Evolutionary conservation across 345 rosid genomes (phyloP).

Genomic region (Populus deltoides): DNA sequence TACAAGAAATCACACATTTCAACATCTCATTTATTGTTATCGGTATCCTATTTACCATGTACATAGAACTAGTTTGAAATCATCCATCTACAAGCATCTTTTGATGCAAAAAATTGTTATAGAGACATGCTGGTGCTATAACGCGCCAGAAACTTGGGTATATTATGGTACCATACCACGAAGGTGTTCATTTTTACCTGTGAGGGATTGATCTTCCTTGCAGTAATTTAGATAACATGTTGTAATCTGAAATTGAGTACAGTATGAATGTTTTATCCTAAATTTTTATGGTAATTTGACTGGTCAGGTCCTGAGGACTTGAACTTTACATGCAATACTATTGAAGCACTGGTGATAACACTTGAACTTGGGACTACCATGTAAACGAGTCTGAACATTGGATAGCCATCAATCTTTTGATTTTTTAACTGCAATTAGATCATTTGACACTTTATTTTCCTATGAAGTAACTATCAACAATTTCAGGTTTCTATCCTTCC

Average conservation of each 20-base stretch:
- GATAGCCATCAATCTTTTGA: neutral
- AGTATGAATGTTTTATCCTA: neutral
- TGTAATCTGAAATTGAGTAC: neutral
- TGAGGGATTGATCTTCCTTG: neutral
- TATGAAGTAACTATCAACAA: neutral
- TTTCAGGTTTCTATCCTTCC: constrained; percentile 97
- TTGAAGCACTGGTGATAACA: neutral
- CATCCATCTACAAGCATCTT: neutral
- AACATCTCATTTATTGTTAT: neutral
- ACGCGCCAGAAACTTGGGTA: neutral
- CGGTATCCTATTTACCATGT: neutral
- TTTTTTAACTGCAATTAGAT: neutral
- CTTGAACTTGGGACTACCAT: neutral
- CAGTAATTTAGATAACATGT: neutral
- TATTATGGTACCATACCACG: no score
- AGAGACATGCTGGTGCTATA: neutral
- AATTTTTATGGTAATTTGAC: neutral
- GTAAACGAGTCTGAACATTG: neutral
- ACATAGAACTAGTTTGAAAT: neutral
- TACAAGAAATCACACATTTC: neutral
- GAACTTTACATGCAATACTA: neutral
- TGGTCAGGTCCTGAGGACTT: neutral
- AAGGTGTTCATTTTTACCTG: neutral
- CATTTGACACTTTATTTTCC: neutral
- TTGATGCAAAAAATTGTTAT: neutral